Conservation (phyloP, 495 filamentous ascomycete genomes). For the Hypoxylon crocopeplum region DNA sequence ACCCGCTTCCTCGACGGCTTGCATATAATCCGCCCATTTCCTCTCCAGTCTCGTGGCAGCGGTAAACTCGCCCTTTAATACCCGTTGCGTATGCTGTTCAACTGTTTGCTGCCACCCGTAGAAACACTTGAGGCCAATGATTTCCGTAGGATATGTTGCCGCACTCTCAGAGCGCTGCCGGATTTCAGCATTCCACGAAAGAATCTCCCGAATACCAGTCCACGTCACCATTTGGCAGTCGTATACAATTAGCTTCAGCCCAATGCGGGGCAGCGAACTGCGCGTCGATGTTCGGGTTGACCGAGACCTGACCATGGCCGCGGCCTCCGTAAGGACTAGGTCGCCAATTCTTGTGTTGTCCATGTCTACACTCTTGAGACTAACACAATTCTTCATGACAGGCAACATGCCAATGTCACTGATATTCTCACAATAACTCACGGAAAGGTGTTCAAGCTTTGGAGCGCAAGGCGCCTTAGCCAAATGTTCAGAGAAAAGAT, state of each 20-base stretch:
- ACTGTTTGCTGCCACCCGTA: slow-evolving; percentile 95
- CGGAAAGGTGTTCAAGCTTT: slow-evolving; percentile 76
- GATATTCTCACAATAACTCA: slow-evolving; percentile 87
- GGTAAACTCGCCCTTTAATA: slow-evolving; percentile 73
- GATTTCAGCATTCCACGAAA: slow-evolving; percentile 81
- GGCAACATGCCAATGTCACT: slow-evolving; percentile 86
- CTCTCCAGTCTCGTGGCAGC: slow-evolving; percentile 77
- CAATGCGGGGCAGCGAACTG: slow-evolving; percentile 57
- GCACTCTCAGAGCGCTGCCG: slow-evolving; percentile 47
- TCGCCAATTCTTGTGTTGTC: slow-evolving; percentile 94
- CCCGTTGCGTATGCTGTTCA: slow-evolving; percentile 86
- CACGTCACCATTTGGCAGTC: slow-evolving; percentile 91
- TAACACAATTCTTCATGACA: slow-evolving; percentile 75
- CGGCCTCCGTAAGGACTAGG: slow-evolving; percentile 85
- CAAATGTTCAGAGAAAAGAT: slow-evolving; percentile 69
- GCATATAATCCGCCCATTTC: slow-evolving; percentile 96
- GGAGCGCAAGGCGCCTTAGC: slow-evolving; percentile 75
- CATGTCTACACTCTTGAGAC: slow-evolving; percentile 77
- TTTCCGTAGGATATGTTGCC: slow-evolving; percentile 67
- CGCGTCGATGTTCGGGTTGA: slow-evolving; percentile 55
- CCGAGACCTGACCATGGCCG: slow-evolving; percentile 73
- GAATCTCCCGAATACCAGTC: slow-evolving; percentile 86
- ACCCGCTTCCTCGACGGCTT: slow-evolving; percentile 84
- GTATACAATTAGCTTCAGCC: slow-evolving; percentile 82
- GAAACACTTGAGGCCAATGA: slow-evolving; percentile 89